These are phyloP conservation scores for Hansfordia pulvinata DNA, from an alignment of 2,329 filamentous ascomycete species.

Conservation along the genomic window DNA sequence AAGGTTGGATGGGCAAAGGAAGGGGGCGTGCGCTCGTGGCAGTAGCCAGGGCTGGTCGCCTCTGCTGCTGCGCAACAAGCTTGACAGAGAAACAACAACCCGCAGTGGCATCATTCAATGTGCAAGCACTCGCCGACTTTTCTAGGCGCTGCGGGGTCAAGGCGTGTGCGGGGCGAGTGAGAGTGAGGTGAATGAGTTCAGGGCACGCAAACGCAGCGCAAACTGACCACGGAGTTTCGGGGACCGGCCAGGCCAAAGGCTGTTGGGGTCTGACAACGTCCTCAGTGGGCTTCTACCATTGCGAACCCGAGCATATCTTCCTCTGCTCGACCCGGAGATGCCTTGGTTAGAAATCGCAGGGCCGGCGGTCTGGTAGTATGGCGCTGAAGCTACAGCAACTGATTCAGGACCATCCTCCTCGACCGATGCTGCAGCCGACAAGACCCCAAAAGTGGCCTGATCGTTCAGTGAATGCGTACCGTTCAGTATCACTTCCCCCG, in stretches of 20 bases:
- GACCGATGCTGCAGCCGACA: conserved; percentile 18
- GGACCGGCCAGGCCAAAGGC: conserved; percentile 37
- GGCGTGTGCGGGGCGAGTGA: too few species aligned
- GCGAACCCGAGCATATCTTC: conserved; percentile 59
- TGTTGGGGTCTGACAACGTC: conserved; percentile 43
- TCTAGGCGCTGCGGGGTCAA: too few species aligned
- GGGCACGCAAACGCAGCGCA: not conserved
- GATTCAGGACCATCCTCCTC: conserved; percentile 19
- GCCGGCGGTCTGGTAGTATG: conserved; percentile 30
- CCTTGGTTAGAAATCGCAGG: conserved; percentile 48
- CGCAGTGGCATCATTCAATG: not conserved
- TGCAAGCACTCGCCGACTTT: conserved; percentile 2
- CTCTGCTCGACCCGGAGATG: conserved; percentile 74
- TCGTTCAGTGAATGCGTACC: conserved; percentile 25
- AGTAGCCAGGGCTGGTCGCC: too few species aligned
- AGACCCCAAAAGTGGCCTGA: conserved; percentile 16
- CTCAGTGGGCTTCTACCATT: conserved; percentile 50
- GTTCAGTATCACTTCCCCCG: conserved; percentile 49
- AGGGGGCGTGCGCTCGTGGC: too few species aligned
- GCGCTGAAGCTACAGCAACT: conserved; percentile 14
- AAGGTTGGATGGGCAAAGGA: too few species aligned
- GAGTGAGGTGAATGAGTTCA: too few species aligned
- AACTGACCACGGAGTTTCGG: conserved; percentile 33
- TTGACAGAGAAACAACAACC: not conserved
- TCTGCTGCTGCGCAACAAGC: too few species aligned